Conservation (phyloP, 2,329 filamentous ascomycete species). For the Ilyonectria mors-panacis region DNA sequence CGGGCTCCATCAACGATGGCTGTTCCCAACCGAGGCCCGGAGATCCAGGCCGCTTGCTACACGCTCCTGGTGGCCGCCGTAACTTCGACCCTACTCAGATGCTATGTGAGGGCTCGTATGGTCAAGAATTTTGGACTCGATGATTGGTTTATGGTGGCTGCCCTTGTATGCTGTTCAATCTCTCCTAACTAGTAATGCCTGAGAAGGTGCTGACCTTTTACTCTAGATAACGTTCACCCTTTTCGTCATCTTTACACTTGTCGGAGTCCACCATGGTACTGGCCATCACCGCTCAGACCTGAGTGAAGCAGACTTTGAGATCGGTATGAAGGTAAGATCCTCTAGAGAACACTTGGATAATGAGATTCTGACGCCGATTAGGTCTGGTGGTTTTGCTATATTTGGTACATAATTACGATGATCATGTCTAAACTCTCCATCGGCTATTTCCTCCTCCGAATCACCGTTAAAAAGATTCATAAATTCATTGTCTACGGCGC, state of each 20-base stretch:
- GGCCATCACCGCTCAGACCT: constrained; percentile 56
- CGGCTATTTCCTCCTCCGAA: constrained; percentile 59
- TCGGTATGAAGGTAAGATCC: constrained; percentile 54
- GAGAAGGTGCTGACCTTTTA: neutral
- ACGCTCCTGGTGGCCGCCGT: constrained; percentile 48
- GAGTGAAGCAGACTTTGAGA: constrained; percentile 37
- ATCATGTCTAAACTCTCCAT: constrained; percentile 60
- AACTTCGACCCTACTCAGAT: constrained; percentile 50
- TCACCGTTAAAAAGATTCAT: constrained; percentile 54
- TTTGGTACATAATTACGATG: constrained; percentile 56
- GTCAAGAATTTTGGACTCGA: constrained; percentile 58
- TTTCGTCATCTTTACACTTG: constrained; percentile 53
- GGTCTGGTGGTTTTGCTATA: constrained; percentile 58
- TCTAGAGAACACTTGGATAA: neutral
- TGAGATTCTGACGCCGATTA: constrained; percentile 19
- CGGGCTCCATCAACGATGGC: constrained; percentile 38
- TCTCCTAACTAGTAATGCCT: neutral
- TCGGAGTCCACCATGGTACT: constrained; percentile 58
- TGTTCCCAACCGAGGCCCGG: constrained; percentile 52
- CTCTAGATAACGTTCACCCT: constrained; percentile 54
- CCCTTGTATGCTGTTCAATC: constrained; percentile 46
- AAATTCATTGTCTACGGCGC: constrained; percentile 55
- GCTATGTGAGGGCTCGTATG: constrained; percentile 52
- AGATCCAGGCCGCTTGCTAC: constrained; percentile 52
- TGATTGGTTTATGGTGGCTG: constrained; percentile 57